phyloP scores from a whole-genome alignment of 192 early-diverging fungal genomes.

The Phycomyces nitens region DNA sequence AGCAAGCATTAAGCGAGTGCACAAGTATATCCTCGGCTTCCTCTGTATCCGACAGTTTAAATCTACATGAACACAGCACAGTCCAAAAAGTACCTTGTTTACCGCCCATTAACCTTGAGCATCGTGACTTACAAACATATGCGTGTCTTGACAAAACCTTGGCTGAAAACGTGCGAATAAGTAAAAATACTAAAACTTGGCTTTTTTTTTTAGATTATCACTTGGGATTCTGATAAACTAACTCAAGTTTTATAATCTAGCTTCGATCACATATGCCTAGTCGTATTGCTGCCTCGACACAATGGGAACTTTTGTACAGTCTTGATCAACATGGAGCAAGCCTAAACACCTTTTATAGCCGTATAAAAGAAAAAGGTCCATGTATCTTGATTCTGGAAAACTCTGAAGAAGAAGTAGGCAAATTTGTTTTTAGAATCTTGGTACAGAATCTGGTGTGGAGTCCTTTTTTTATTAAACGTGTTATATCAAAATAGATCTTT shows the following conservation, averaged over 20 bases:
- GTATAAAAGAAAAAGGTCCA: slow-evolving; percentile 45
- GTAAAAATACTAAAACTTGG: neutral
- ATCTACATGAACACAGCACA: neutral
- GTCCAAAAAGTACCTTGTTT: neutral
- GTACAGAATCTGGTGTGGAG: neutral
- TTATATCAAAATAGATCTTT: slow-evolving; percentile 51
- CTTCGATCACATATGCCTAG: neutral
- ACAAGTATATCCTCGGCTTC: neutral
- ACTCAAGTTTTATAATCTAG: neutral
- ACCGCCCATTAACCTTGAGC: neutral
- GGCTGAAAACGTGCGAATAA: slow-evolving; percentile 18
- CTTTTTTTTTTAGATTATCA: neutral
- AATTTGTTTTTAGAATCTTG: neutral
- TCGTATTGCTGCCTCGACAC: neutral
- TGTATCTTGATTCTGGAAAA: neutral
- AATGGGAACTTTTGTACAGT: slow-evolving; percentile 85
- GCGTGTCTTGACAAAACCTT: slow-evolving; percentile 5
- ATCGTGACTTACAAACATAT: slow-evolving; percentile 7
- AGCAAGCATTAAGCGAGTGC: neutral
- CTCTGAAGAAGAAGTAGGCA: neutral
- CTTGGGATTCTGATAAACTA: neutral
- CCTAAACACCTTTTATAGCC: slow-evolving; percentile 73
- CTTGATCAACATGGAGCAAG: slow-evolving; percentile 90
- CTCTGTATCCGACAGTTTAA: slow-evolving; percentile 1
- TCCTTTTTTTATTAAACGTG: neutral